Evolutionary conservation across 1,139 yeast species (phyloP).

Genomic region (Eremothecium sinecaudum): DNA sequence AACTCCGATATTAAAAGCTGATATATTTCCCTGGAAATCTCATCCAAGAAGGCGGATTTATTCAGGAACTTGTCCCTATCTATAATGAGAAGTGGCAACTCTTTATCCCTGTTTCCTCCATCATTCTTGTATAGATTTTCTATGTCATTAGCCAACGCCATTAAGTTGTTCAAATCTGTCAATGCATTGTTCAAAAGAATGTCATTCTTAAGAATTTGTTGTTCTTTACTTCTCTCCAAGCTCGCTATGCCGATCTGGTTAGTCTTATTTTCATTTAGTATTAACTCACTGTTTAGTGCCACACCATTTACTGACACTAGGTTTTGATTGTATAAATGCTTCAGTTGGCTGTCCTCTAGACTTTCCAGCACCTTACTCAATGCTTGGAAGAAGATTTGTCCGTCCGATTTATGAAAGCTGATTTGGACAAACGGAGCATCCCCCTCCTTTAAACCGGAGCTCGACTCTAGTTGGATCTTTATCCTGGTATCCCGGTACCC

Average conservation of each 20-base stretch:
- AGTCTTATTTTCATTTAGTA: constrained; percentile 14
- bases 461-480: constrained; percentile 23
- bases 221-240: constrained; percentile 51
- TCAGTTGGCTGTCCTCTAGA: constrained; percentile 38
- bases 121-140: constrained; percentile 39
- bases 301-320: constrained; percentile 23
- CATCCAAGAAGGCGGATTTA: constrained; percentile 30
- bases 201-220: constrained; percentile 52
- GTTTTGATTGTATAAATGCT: constrained; percentile 24
- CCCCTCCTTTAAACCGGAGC: constrained; percentile 28
- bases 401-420: constrained; percentile 58
- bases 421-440: constrained; percentile 40
- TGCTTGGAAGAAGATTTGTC: constrained; percentile 38
- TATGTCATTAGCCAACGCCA: constrained; percentile 70
- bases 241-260: constrained; percentile 55
- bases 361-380: constrained; percentile 39
- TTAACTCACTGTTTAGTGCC: constrained; percentile 9
- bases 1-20: constrained; percentile 41
- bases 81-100: constrained; percentile 25
- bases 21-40: constrained; percentile 45
- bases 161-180: constrained; percentile 66
- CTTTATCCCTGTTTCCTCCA: constrained; percentile 14
- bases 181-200: constrained; percentile 57
- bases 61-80: constrained; percentile 31
- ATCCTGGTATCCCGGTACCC: constrained; percentile 26